Evolutionary conservation across 352 stramenopile species (phyloP).

Genomic region (Globisporangium takayamanum): DNA sequence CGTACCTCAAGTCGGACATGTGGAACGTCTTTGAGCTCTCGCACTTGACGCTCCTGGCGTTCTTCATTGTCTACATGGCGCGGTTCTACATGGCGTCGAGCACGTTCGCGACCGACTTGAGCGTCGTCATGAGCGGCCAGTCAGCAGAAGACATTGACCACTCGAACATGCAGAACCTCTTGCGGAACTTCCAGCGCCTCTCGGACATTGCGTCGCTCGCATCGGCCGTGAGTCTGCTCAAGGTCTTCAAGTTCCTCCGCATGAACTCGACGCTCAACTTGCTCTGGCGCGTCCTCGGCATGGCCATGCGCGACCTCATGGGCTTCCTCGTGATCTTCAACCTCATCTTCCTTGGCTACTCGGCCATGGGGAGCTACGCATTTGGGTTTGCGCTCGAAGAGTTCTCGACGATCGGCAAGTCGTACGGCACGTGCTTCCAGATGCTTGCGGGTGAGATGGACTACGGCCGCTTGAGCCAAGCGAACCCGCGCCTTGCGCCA

Average conservation of each 20-base stretch:
- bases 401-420: slow-evolving; percentile 79
- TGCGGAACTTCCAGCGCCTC: slow-evolving; percentile 65
- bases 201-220: slow-evolving; percentile 69
- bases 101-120: slow-evolving; percentile 40
- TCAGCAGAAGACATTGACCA: slow-evolving; percentile 53
- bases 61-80: slow-evolving; percentile 56
- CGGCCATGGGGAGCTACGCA: slow-evolving; percentile 76
- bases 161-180: slow-evolving; percentile 48
- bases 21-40: slow-evolving; percentile 87
- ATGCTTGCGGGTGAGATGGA: slow-evolving; percentile 85
- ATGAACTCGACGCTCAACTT: slow-evolving; percentile 88
- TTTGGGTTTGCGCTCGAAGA: slow-evolving; percentile 81
- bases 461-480: slow-evolving; percentile 66
- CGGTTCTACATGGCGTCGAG: slow-evolving; percentile 62
- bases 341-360: slow-evolving; percentile 83
- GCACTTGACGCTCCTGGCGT: slow-evolving; percentile 59
- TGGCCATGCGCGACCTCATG: slow-evolving; percentile 82
- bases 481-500: slow-evolving; percentile 71
- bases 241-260: slow-evolving; percentile 87
- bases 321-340: slow-evolving; percentile 87
- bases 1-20: slow-evolving; percentile 80
- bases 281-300: slow-evolving; percentile 77
- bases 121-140: slow-evolving; percentile 24
- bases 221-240: slow-evolving; percentile 75
- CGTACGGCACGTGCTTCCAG: slow-evolving; percentile 80